These are phyloP conservation scores for Populus hybrid DNA, from an alignment of 441 rosid genomes.

Conservation along the genomic window DNA sequence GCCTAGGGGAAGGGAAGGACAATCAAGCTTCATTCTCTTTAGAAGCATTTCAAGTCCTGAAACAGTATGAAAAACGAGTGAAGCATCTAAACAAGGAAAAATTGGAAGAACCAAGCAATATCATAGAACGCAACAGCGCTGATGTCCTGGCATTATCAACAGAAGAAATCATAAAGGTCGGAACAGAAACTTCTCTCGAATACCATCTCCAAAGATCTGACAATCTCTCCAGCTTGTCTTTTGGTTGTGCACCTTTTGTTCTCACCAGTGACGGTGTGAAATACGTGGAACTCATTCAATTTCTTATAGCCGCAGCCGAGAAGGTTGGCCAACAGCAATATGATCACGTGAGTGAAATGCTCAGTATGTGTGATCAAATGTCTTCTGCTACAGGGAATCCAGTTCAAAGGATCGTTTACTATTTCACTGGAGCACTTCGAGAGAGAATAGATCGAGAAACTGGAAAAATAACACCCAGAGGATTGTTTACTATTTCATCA, in stretches of 20 bases:
- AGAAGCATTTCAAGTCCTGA: not conserved
- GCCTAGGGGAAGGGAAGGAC: not conserved
- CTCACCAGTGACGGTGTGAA: too few species aligned
- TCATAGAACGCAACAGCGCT: too few species aligned
- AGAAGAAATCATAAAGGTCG: too few species aligned
- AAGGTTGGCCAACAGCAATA: slow-evolving; percentile 15
- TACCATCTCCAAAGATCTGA: slow-evolving; percentile 3
- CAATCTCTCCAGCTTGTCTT: too few species aligned
- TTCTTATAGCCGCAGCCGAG: slow-evolving; percentile 21
- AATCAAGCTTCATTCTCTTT: not conserved
- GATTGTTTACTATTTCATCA: not conserved
- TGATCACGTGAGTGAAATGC: slow-evolving; percentile 10
- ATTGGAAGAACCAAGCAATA: too few species aligned
- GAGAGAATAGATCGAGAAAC: slow-evolving; percentile 7
- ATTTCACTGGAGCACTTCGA: slow-evolving; percentile 16
- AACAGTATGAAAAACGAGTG: not conserved
- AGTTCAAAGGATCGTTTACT: slow-evolving; percentile 15
- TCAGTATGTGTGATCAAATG: not conserved
- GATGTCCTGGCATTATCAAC: too few species aligned
- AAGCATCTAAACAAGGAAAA: not conserved
- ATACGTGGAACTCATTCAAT: slow-evolving; percentile 11
- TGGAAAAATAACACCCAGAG: not conserved
- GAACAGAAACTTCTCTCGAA: too few species aligned
- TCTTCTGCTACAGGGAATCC: slow-evolving; percentile 10
- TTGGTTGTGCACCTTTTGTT: too few species aligned